phyloP scores from a whole-genome alignment of 257 asterid species.

The Haberlea rhodopensis region DNA sequence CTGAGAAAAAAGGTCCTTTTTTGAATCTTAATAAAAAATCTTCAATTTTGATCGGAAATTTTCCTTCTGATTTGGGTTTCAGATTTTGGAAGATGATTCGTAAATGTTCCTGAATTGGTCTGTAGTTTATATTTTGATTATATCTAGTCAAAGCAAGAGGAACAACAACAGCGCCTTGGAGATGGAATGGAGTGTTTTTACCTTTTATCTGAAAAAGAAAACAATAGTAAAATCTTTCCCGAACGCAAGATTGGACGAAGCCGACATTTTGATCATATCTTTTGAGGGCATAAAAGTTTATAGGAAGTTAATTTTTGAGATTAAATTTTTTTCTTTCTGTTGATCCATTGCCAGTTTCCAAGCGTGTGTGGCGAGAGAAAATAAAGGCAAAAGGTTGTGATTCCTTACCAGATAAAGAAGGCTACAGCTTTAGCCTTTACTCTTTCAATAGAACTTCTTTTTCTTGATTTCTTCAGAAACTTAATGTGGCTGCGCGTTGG shows the following conservation, averaged over 20 bases:
- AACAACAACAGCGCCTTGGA: slow-evolving; percentile 12
- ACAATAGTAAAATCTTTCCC: neutral
- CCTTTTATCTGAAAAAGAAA: slow-evolving; percentile 13
- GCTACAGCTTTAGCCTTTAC: slow-evolving; percentile 38
- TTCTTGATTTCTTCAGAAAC: slow-evolving; percentile 32
- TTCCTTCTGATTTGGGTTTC: slow-evolving; percentile 11
- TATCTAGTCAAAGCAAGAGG: slow-evolving; percentile 11
- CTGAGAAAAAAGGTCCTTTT: neutral
- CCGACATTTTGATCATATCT: slow-evolving; percentile 22
- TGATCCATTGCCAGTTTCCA: slow-evolving; percentile 25
- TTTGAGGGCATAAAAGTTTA: slow-evolving; percentile 23
- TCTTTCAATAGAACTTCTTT: slow-evolving; percentile 26
- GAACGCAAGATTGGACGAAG: slow-evolving; percentile 6
- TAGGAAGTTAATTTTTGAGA: neutral
- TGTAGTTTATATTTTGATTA: neutral
- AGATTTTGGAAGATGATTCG: slow-evolving; percentile 10
- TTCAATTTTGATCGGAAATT: slow-evolving; percentile 21
- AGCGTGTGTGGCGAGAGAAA: slow-evolving; percentile 30
- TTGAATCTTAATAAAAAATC: too few species aligned
- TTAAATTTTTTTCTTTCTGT: slow-evolving; percentile 18
- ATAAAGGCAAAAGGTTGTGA: slow-evolving; percentile 26
- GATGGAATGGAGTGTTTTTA: slow-evolving; percentile 7
- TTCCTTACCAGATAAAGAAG: slow-evolving; percentile 45
- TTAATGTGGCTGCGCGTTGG: slow-evolving; percentile 40
- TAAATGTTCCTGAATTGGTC: neutral